Evolutionary conservation across 225 moss, liverwort and hornwort genomes (phyloP).

Genomic region (Lunularia cruciata): DNA sequence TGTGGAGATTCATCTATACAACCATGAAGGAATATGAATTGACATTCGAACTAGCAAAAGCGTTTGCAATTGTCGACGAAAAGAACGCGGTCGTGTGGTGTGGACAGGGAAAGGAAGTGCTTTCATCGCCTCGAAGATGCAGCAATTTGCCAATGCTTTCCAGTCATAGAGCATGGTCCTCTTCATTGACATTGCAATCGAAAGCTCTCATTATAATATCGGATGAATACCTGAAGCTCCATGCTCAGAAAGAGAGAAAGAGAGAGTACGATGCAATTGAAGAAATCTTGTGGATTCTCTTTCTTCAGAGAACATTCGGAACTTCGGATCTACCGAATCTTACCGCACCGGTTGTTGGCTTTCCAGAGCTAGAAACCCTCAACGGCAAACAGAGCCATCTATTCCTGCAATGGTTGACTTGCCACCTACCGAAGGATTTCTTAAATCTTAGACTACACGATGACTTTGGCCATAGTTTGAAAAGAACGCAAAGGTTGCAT

Average conservation of each 20-base stretch:
- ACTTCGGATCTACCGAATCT: slow-evolving; percentile 25
- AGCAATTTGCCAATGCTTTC: slow-evolving; percentile 25
- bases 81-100: neutral
- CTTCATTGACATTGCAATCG: no score
- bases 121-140: slow-evolving; percentile 1
- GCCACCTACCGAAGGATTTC: neutral
- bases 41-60: neutral
- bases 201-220: neutral
- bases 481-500: neutral
- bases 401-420: slow-evolving; percentile 17
- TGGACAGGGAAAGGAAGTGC: neutral
- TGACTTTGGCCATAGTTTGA: neutral
- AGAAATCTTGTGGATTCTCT: neutral
- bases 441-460: rapidly evolving
- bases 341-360: neutral
- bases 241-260: neutral
- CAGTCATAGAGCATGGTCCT: neutral
- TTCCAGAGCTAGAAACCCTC: neutral
- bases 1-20: slow-evolving; percentile 14
- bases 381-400: neutral
- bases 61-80: slow-evolving; percentile 16
- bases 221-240: slow-evolving; percentile 7
- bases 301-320: neutral
- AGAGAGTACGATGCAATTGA: neutral
- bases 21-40: neutral